Evolutionary conservation across 2,329 filamentous ascomycete genomes (phyloP).

Genomic region (Xylariaceae sp.): DNA sequence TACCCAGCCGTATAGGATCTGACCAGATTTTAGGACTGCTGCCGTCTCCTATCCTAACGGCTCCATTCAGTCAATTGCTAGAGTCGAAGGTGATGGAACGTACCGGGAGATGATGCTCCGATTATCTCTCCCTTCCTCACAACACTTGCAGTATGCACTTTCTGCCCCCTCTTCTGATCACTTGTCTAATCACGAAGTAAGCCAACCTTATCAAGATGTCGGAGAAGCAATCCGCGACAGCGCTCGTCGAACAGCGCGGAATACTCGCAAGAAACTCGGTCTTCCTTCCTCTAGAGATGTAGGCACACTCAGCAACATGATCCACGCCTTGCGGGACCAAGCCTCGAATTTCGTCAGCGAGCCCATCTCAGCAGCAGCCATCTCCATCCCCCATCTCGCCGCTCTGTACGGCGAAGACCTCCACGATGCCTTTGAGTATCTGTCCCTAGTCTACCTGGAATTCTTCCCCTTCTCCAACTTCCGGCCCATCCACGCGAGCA

Average conservation of each 20-base stretch:
- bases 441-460: conserved; percentile 20
- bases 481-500: conserved; percentile 1
- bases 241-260: conserved; percentile 7
- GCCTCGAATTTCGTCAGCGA: conserved; percentile 18
- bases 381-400: conserved; percentile 27
- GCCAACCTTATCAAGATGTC: conserved; percentile 12
- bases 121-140: conserved; percentile 26
- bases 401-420: conserved; percentile 26
- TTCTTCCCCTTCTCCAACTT: conserved; percentile 4
- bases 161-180: background rate
- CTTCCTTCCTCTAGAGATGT: conserved; percentile 23
- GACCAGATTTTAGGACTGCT: conserved; percentile 21
- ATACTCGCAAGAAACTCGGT: conserved; percentile 14
- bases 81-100: conserved; percentile 22
- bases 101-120: conserved; percentile 29
- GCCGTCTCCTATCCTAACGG: conserved; percentile 29
- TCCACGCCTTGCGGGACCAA: conserved; percentile 17
- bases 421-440: conserved; percentile 24
- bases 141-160: conserved; percentile 25
- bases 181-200: conserved; percentile 14
- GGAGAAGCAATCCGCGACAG: conserved; percentile 13
- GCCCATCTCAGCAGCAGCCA: conserved; percentile 22
- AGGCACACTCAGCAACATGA: conserved; percentile 27
- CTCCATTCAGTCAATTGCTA: conserved; percentile 22
- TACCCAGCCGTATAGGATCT: conserved; percentile 6